These are phyloP conservation scores for Fusarium succisae DNA, from an alignment of 2,329 filamentous ascomycete genomes.

Conservation along the genomic window DNA sequence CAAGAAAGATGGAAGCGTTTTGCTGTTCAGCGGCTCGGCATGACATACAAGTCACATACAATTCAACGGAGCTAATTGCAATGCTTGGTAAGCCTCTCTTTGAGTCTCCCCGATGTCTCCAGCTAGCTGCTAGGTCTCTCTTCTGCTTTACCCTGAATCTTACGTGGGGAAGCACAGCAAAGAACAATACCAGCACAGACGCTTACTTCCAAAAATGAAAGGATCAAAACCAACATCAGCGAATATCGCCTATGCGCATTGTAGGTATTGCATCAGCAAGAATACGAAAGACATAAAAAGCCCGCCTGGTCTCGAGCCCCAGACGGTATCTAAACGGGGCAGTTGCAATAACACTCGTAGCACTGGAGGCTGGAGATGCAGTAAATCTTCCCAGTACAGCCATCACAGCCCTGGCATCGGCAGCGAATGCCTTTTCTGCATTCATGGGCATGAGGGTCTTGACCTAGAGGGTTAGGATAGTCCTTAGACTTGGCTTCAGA, in stretches of 20 bases:
- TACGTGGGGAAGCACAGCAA: background rate
- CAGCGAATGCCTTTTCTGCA: background rate
- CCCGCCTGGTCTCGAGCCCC: background rate
- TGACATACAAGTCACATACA: background rate
- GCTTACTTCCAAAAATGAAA: no score
- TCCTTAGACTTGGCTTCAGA: background rate
- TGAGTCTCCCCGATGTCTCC: background rate
- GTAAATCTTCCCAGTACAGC: background rate
- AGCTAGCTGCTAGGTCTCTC: no score
- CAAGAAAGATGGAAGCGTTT: no score
- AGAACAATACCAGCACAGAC: background rate
- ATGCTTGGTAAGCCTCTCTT: rapidly evolving
- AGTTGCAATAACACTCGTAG: slow-evolving; percentile 5
- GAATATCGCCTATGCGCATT: no score
- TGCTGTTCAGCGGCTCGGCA: no score
- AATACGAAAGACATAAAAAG: rapidly evolving
- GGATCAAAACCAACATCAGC: background rate
- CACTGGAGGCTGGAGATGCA: slow-evolving; percentile 3
- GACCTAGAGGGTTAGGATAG: rapidly evolving
- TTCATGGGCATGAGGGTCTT: background rate
- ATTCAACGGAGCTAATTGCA: rapidly evolving
- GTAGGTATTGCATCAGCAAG: background rate
- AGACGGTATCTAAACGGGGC: background rate
- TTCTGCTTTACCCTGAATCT: background rate
- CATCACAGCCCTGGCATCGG: background rate